Evolutionary conservation across 345 rosid species (phyloP).

Genomic region (Populus pruinosa): DNA sequence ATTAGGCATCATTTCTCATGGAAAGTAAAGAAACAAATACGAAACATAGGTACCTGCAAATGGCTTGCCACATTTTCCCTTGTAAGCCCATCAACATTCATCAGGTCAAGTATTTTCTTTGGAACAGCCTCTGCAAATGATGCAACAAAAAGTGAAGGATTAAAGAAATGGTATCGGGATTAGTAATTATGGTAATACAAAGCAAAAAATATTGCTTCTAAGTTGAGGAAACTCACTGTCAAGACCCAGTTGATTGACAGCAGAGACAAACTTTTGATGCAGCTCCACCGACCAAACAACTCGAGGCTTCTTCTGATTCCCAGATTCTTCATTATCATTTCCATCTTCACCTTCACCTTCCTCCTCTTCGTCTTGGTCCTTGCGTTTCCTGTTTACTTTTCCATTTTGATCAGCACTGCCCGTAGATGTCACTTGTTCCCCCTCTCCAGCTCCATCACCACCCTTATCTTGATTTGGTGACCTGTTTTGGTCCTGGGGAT

Average conservation of each 20-base stretch:
- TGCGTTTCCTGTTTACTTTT: slow-evolving; percentile 51
- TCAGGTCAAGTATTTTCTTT: slow-evolving; percentile 81
- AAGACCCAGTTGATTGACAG: slow-evolving; percentile 80
- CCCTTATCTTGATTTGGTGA: slow-evolving; percentile 34
- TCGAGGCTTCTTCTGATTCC: slow-evolving; percentile 76
- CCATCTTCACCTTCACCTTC: slow-evolving; percentile 59
- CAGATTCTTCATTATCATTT: slow-evolving; percentile 57
- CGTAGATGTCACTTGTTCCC: slow-evolving; percentile 25
- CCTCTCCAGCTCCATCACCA: slow-evolving; percentile 33
- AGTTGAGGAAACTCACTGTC: slow-evolving; percentile 57
- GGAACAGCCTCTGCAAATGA: slow-evolving; percentile 84
- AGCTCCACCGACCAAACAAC: slow-evolving; percentile 87
- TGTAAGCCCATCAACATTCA: slow-evolving; percentile 86
- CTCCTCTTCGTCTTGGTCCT: slow-evolving; percentile 75
- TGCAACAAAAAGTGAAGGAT: slow-evolving; percentile 1
- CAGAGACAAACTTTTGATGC: slow-evolving; percentile 78
- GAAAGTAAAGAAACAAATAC: slow-evolving; percentile 1
- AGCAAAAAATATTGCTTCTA: slow-evolving; percentile 3
- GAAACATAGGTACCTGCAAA: slow-evolving; percentile 59
- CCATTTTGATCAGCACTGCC: slow-evolving; percentile 38
- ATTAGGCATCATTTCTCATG: neutral
- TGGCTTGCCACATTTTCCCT: slow-evolving; percentile 99
- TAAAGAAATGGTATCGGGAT: neutral
- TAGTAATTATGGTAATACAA: neutral
- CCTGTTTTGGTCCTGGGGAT: slow-evolving; percentile 40